Evolutionary conservation across 768 basidiomycete species (phyloP), one percentile per base, ranked within the genome.

Genomic region (Hypholoma sublateritium): DNA sequence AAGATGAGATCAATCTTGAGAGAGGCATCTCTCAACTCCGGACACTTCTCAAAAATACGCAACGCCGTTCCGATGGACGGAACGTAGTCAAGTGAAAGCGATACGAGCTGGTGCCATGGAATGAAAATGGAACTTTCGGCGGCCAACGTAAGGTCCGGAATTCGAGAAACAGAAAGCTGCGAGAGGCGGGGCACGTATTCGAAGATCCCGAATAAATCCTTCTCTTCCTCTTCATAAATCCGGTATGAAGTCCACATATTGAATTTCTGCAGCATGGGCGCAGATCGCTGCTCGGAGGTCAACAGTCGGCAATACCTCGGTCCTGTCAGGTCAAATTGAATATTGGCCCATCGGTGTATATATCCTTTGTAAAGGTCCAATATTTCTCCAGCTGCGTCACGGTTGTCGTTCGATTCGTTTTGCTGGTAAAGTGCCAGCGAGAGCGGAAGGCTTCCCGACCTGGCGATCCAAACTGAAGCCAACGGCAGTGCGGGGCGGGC

Each of bases 391-490:
- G 71, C 62, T 4, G 61, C 60, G 22, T 67, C 58, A 36, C 69
- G 65, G 50, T 70, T 70, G 28, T 58, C 65, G 49, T 63, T 63
- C 22, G 70, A 71, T 55, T 70, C 72, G 59, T 71, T 72, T 28
- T 67, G 66, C 57, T 75, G 74, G 48, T 62, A 64, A 11, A 75
- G 59, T 2, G 67, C 64, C 24, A 76, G 63, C 37, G 63, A 60
- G 24, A 76, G 57, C 11, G 73, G 74, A 25, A 73, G 66, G 39
- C 60, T 57, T 3, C 70, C 69, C 21, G 74, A 74, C 17, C 72
- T 69, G 39, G 60, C 55, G 17, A 76, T 63, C 75, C 73, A 76
- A n/a, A 60, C 35, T 4, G 62, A 55, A 17, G 70, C 68, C 34
- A 71, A 52, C 28, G 65, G 56, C 11, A 68, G 53, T 35, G 70